phyloP scores from a whole-genome alignment of 768 basidiomycete genomes.

The Suillus bovinus region DNA sequence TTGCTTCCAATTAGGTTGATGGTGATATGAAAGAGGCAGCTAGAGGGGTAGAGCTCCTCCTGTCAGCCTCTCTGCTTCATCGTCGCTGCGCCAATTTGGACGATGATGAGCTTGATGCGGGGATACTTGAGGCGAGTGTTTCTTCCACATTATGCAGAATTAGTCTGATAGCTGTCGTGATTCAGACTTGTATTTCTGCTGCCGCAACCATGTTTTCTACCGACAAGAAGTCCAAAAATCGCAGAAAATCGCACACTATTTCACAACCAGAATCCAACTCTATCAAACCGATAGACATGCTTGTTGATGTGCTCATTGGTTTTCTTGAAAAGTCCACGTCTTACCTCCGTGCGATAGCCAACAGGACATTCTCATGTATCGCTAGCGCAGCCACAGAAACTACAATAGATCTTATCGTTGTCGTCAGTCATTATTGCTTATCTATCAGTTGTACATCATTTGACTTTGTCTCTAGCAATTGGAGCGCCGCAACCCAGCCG shows the following conservation, averaged over 20 bases:
- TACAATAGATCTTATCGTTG: slow-evolving; percentile 79
- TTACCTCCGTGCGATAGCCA: slow-evolving; percentile 78
- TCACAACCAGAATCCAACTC: slow-evolving; percentile 33
- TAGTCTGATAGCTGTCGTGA: background rate
- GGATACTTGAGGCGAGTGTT: slow-evolving; percentile 59
- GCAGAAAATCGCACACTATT: slow-evolving; percentile 35
- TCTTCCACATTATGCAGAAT: slow-evolving; percentile 1
- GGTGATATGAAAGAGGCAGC: slow-evolving; percentile 33
- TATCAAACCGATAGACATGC: slow-evolving; percentile 72
- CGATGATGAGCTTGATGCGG: slow-evolving; percentile 44
- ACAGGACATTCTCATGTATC: slow-evolving; percentile 75
- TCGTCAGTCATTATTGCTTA: slow-evolving; percentile 49
- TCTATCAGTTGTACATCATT: slow-evolving; percentile 10
- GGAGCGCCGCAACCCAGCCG: slow-evolving; percentile 64
- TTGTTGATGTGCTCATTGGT: slow-evolving; percentile 89
- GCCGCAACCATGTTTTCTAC: slow-evolving; percentile 52
- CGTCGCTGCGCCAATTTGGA: slow-evolving; percentile 67
- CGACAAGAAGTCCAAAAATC: slow-evolving; percentile 41
- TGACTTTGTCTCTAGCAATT: slow-evolving; percentile 63
- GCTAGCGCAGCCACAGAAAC: slow-evolving; percentile 64
- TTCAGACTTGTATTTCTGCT: slow-evolving; percentile 62
- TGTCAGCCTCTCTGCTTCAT: slow-evolving; percentile 70
- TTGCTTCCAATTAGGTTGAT: slow-evolving; percentile 11
- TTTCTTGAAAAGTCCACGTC: slow-evolving; percentile 82
- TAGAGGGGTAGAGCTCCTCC: slow-evolving; percentile 68